Base-by-base conservation (phyloP, 257 asterid genomes). In the Solanum paucissectum region DNA sequence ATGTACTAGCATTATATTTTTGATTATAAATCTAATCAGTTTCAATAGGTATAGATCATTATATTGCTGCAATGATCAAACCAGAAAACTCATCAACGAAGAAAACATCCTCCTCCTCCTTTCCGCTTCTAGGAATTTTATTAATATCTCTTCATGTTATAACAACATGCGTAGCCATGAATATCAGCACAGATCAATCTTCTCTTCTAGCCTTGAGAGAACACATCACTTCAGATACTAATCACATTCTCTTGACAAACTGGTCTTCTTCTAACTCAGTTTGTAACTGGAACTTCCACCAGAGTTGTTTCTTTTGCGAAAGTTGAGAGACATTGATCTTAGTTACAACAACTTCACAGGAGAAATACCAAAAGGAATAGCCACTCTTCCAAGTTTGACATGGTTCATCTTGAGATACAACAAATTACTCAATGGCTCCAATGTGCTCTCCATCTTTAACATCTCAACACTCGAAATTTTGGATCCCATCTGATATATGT, bases 181-280 rank as follows among this genome's bases (percentile, higher is more conserved):
- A 84, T n/a, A 88, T 90, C 5, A 84, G 49, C 12, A 90, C 90
- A 2, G 91, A 92, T 73, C 87, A 89, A 88, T 68, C 89, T 33
- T 66, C 90, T 5, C 87, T 88, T 33, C 87, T 90, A 13, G 88
- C 87, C n/a, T 76, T 90, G 74, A 87, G 75, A 83, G 14, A 89
- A 8, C 89, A 68, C 34, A 27, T 87, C 18, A 36, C 42, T 27
- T 12, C 13, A 4, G 84, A 86, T 40, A 87, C 89, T 11, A 5
- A 32, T 18, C 85, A 82, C 8, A 25, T 84, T 40, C 23, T 90
- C 38, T 87, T 64, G 0, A 83, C 6, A 34, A 91, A 88, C 74
- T 92, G 89, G 92, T 76, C 91, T 14, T 38, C 68, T 4, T 55
- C 76, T 2, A 52, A 68, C 23, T 58, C 87, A 11, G 66, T 90